Base-by-base conservation (phyloP, 192 early-diverging fungal species). In the Martensiomyces pterosporus region DNA sequence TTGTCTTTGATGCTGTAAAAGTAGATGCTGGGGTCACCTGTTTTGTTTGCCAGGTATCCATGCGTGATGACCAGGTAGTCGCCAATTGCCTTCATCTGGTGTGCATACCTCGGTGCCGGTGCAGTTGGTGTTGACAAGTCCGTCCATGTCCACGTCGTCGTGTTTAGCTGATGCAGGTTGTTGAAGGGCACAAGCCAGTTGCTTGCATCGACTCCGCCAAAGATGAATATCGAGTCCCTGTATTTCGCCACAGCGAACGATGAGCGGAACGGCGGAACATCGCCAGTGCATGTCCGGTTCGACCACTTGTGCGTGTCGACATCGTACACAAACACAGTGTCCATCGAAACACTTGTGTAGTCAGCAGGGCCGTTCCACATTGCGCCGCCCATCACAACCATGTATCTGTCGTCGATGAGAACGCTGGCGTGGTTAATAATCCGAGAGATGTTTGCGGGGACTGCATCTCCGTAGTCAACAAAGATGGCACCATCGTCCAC, bases 61-160 rank as follows among this genome's bases (percentile, higher is more conserved):
- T 71, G 47, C 0, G 67, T 71, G 9, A 71, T 47, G 3, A 64
- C 41, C 2, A 71, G 48, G 26, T 64, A 64, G 36, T 71, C 36
- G 15, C 67, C 67, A 2, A 71, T 39, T 0, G 56, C 52, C 44
- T 71, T 60, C 60, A 71, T 71, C 29, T 71, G 56, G 25, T 71
- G 67, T n/a, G 67, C 67, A 21, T 71, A 71, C 22, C 67, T 59
- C 5, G 55, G 52, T 1, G 16, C 40, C 2, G 67, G 67, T 1
- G 57, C 56, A 19, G 56, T 36, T 8, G 55, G 43, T 10, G 67
- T 60, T 4, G 55, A 52, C 43, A 71, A 43, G 40, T 56, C 60
- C 16, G 44, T 36, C 67, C 67, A 71, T 1, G 8, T 24, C 67
- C 67, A 71, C 3, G 51, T 60, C 9, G 22, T 14, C 2, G 61